phyloP scores from a whole-genome alignment of 371 early-diverging fungal genomes.

The Lichtheimia hyalospora region DNA sequence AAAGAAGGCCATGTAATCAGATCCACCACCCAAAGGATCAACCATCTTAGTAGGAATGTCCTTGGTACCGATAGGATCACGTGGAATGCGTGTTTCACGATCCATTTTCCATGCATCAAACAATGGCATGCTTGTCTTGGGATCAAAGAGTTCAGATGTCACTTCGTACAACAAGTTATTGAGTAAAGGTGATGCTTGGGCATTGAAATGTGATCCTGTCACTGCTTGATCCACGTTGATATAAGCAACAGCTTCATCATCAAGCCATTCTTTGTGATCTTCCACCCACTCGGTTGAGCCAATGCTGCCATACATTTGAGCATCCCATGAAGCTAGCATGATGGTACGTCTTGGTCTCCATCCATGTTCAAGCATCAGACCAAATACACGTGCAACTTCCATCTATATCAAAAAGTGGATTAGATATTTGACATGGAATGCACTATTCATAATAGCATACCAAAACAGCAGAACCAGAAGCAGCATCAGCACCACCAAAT shows the following conservation, averaged over 20 bases:
- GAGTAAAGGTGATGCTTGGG: constrained; percentile 54
- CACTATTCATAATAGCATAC: constrained; percentile 13
- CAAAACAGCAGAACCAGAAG: constrained; percentile 63
- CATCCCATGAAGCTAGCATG: constrained; percentile 70
- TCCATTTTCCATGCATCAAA: constrained; percentile 51
- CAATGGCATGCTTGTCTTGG: constrained; percentile 43
- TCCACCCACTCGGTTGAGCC: constrained; percentile 78
- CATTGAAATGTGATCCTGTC: constrained; percentile 49
- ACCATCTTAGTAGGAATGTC: constrained; percentile 7
- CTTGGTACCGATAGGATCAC: constrained; percentile 4
- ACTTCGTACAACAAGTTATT: constrained; percentile 48
- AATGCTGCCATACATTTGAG: constrained; percentile 62
- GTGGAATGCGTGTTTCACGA: constrained; percentile 4
- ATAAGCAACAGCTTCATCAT: constrained; percentile 55
- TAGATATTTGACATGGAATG: neutral
- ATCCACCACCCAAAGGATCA: constrained; percentile 41
- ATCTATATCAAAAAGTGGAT: constrained; percentile 25
- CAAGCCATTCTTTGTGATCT: constrained; percentile 56
- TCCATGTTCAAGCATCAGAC: constrained; percentile 54
- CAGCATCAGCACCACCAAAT: constrained; percentile 61
- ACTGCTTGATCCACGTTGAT: constrained; percentile 61
- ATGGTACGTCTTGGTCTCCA: constrained; percentile 72
- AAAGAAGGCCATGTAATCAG: constrained; percentile 53
- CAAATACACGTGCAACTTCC: constrained; percentile 58
- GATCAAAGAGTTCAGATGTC: constrained; percentile 50